Conservation (phyloP, 1,284 basidiomycete genomes). For the Apiotrichum domesticum region DNA sequence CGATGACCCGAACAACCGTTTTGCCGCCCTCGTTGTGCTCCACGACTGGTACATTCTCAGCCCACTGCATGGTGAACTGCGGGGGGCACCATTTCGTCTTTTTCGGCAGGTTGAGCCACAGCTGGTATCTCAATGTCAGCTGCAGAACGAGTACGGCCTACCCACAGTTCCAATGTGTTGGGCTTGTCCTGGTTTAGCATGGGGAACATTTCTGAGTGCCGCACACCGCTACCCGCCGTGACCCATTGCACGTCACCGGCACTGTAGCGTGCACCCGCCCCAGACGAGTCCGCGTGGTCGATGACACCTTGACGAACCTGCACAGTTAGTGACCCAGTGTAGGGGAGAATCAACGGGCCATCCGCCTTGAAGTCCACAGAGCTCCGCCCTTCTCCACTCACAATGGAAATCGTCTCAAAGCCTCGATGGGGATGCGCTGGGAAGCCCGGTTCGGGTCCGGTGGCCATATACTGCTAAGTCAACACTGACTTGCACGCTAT, state of each 20-base stretch:
- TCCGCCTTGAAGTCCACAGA: too few species aligned
- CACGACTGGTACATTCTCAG: constrained; percentile 10
- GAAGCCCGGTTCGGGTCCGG: constrained; percentile 9
- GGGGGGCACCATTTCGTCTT: constrained; percentile 8
- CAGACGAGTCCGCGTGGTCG: constrained; percentile 16
- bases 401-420: constrained; percentile 10
- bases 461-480: constrained; percentile 6
- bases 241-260: constrained; percentile 20
- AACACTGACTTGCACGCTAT: too few species aligned
- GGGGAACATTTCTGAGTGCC: constrained; percentile 18
- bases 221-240: constrained; percentile 13
- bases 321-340: too few species aligned
- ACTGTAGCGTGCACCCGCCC: constrained; percentile 13
- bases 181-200: constrained; percentile 5
- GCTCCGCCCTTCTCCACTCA: not conserved
- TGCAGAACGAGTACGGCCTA: not conserved
- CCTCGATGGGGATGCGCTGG: constrained; percentile 16
- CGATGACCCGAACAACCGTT: constrained; percentile 5
- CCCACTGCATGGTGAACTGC: constrained; percentile 19
- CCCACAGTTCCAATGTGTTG: constrained; percentile 11
- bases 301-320: constrained; percentile 1
- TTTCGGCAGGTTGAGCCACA: constrained; percentile 17
- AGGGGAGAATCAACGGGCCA: too few species aligned
- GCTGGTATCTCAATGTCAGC: constrained; percentile 6
- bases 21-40: constrained; percentile 1